Conservation (phyloP, 768 basidiomycete genomes). For the Hemileccinum impolitum region DNA sequence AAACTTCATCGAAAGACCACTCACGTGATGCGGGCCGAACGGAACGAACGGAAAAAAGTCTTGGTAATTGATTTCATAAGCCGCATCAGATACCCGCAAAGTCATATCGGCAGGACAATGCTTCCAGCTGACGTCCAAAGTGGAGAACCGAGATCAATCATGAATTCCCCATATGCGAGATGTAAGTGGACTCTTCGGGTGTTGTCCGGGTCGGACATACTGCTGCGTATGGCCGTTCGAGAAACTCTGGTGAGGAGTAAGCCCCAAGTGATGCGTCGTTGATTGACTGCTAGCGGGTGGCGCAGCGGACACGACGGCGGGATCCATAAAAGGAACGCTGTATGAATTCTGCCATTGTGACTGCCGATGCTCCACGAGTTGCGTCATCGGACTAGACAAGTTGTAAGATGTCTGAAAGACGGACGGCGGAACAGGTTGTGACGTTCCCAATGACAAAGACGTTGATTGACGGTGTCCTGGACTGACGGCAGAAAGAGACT, state of each 20-base stretch:
- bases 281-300: background rate
- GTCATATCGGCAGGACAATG: background rate
- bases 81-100: background rate
- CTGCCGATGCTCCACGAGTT: conserved; percentile 9
- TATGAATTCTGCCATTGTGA: conserved; percentile 13
- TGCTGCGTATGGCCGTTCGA: conserved; percentile 13
- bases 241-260: conserved; percentile 12
- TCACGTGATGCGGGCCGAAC: background rate
- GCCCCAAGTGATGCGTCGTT: background rate
- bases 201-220: conserved; percentile 17
- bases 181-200: conserved; percentile 17
- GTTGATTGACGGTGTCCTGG: conserved; percentile 14
- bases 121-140: background rate
- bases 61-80: conserved; percentile 9
- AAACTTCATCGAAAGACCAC: background rate
- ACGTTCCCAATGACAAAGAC: conserved; percentile 11
- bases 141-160: conserved; percentile 12
- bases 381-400: conserved; percentile 7
- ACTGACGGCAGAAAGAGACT: conserved; percentile 6
- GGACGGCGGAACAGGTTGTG: conserved; percentile 18
- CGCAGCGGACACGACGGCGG: conserved; percentile 21
- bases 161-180: conserved; percentile 25
- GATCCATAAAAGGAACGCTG: conserved; percentile 14
- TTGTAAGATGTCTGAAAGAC: conserved; percentile 10
- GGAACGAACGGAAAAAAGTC: too few species aligned